Percentiles rank a stretch among this genome's conserved stretches.
Conservation (phyloP, 768 basidiomycete genomes). For the Agrocybe pediades region DNA sequence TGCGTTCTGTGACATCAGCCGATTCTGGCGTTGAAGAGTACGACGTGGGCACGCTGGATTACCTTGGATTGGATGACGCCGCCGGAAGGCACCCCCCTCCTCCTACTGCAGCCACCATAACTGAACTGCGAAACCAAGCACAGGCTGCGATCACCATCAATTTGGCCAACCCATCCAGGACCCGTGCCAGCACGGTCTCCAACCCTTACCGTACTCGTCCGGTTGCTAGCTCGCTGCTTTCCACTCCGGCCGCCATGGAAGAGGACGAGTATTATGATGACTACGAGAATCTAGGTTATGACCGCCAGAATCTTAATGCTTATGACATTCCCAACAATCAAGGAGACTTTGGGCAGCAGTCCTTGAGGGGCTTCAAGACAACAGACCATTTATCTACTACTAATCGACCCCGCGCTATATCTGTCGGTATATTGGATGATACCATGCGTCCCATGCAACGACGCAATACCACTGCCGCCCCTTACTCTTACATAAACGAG, state of each 20-base stretch:
- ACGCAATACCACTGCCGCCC: constrained; percentile 53
- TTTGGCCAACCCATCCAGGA: constrained; percentile 74
- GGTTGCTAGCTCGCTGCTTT: constrained; percentile 58
- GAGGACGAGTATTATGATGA: constrained; percentile 74
- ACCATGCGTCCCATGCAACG: constrained; percentile 71
- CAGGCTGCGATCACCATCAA: constrained; percentile 89
- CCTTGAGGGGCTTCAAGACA: constrained; percentile 72
- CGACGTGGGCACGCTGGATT: constrained; percentile 93
- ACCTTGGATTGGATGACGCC: constrained; percentile 85
- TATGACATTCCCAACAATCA: constrained; percentile 60
- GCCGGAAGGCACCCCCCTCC: constrained; percentile 52
- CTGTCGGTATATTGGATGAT: constrained; percentile 87
- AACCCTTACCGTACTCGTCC: constrained; percentile 82
- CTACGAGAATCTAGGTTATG: constrained; percentile 52
- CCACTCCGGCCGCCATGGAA: constrained; percentile 71
- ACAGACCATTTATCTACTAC: constrained; percentile 62
- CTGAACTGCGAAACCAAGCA: constrained; percentile 86
- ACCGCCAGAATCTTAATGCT: constrained; percentile 60
- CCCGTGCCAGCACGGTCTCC: constrained; percentile 90
- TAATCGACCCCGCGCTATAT: constrained; percentile 77
- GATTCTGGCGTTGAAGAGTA: constrained; percentile 85
- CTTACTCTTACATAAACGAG: constrained; percentile 62
- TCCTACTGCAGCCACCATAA: constrained; percentile 87
- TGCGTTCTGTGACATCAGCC: constrained; percentile 77
- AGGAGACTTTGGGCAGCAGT: constrained; percentile 51